Conservation (phyloP, 768 basidiomycete species). For the Filobasidium wieringae region DNA sequence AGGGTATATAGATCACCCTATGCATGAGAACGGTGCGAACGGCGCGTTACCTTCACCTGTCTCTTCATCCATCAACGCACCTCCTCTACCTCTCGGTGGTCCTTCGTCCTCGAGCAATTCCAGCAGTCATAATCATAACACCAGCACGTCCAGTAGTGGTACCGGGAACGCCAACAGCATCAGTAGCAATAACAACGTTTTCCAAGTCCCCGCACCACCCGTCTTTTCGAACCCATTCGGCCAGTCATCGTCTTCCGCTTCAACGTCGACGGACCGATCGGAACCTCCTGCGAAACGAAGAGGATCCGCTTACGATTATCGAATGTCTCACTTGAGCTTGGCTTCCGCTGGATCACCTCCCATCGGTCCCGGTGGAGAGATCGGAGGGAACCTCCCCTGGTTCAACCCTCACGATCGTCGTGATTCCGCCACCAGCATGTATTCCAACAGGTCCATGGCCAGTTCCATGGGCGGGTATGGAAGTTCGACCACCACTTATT, state of each 20-base stretch:
- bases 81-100: not conserved
- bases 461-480: constrained; percentile 39
- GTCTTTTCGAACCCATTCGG: constrained; percentile 5
- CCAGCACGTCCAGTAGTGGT: not conserved
- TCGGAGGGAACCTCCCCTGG: not conserved
- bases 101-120: no score
- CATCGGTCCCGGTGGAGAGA: not conserved
- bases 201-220: constrained; percentile 4
- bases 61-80: not conserved
- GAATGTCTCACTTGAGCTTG: constrained; percentile 8
- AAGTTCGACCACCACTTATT: constrained; percentile 18
- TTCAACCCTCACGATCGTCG: constrained; percentile 50
- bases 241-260: not conserved
- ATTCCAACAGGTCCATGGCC: constrained; percentile 49
- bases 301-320: constrained; percentile 67
- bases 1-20: constrained; percentile 4
- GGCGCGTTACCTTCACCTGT: not conserved
- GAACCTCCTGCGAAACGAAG: constrained; percentile 58
- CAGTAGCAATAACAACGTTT: not conserved
- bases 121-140: no score
- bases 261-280: constrained; percentile 1
- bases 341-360: not conserved
- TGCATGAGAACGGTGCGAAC: not conserved
- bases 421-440: constrained; percentile 60
- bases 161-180: not conserved